Base-by-base conservation (phyloP, 2,329 filamentous ascomycete genomes). In the Cadophora sp. region DNA sequence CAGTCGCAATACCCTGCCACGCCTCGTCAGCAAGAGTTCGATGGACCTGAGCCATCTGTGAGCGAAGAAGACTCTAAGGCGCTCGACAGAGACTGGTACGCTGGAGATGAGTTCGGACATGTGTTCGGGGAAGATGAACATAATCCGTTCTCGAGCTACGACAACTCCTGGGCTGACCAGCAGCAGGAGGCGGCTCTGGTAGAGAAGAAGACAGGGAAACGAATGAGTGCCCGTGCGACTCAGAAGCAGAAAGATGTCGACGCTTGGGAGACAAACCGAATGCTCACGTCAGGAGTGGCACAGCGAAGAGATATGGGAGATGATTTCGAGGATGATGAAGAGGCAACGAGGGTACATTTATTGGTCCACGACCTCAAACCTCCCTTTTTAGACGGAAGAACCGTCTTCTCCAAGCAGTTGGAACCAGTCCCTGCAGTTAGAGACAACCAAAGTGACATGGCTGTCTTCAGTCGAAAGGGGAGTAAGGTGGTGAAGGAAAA, bases 211-310 rank as follows among this genome's bases (percentile, higher is more conserved):
- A 85, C 89, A 5, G 90, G 90, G 87, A 75, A 87, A 84, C 75
- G 87, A 83, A 85, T 91, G 78, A 93, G 89, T 77, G 91, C 91
- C 55, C 87, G 92, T 62, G 90, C 91, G 69, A 85, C 93, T 67
- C 93, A 97, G 80, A 92, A 94, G 75, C 93, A 97, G 79, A 94
- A 92, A 77, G 96, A 99, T 77, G 94, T 96, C 53, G 96, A 99
- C 80, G 95, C 94, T 0, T 99, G 96, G 96, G 97, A 99, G 80
- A 96, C 95, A 19, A 99, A 99, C 79, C 92, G 96, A 68, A 98
- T 99, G 96, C 85, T 99, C 69, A 96, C 94, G 0, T 97, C 94
- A 24, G 95, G 95, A 66, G 94, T 99, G 22, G 96, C 96, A 22
- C 97, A 99, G 79, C 85, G 95, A 76, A 85, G 93, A 73, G 92